Base-by-base conservation (phyloP, 1,284 basidiomycete species). In the Malassezia restricta region DNA sequence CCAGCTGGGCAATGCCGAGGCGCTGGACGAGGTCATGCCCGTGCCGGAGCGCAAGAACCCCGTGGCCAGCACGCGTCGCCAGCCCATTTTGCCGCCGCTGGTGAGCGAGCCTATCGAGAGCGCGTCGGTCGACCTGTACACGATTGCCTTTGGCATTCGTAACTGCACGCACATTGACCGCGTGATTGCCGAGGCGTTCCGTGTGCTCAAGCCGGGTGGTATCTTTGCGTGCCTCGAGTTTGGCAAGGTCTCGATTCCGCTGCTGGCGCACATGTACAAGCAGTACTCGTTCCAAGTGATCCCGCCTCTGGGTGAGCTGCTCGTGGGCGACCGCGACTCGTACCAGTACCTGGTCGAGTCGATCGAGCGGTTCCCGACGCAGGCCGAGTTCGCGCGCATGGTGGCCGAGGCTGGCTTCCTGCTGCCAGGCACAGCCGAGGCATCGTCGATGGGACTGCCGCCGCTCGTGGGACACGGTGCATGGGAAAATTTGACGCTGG, bases 61-160 rank as follows among this genome's bases (percentile, higher is more conserved):
- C 32, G 49, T 51, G 51, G 55, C 59, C 40, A 67, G 54, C 64
- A 50, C 53, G 35, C 43, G 27, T 6, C 47, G 67, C 40, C 67
- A 51, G 29, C 63, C 64, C 4, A 49, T 51, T 28, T 56, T 71
- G 4, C 69, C 69, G 17, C 62, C 66, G 9, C 62, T 72, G 6
- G 52, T 58, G 29, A 65, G 62, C 56, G 51, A 66, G 51, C 63
- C 64, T 14, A 63, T 70, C 31, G 44, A 60, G 6, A 57, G 58
- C 49, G 82, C 59, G 85, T 90, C 72, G 76, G 87, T 94, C 62
- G 91, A 99, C 75, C 77, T 96, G 14, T 99, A 95, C 77, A 99
- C 94, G 20, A 96, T 99, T 70, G 90, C 94, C 0, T 99, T 99
- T 71, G 92, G 94, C 31, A 98, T 98, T 63, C 81, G 94, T 47